These are phyloP conservation scores for Fusarium continuum DNA, from an alignment of 2,329 filamentous ascomycete genomes.

Conservation along the genomic window DNA sequence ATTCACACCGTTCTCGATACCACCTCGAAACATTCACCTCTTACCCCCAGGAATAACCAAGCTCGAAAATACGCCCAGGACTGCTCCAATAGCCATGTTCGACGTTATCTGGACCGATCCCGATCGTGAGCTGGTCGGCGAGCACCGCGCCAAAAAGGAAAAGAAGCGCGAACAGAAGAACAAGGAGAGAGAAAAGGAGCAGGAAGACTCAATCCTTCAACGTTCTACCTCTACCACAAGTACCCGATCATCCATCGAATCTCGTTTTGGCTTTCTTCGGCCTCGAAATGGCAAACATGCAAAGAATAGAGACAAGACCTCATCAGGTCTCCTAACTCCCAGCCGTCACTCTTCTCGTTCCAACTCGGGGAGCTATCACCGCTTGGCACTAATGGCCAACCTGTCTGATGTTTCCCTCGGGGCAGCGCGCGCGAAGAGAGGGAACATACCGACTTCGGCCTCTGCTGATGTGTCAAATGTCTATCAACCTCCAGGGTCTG, in stretches of 20 bases:
- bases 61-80: not conserved
- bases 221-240: slow-evolving; percentile 56
- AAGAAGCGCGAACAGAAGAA: slow-evolving; percentile 46
- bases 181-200: slow-evolving; percentile 30
- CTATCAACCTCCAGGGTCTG: slow-evolving; percentile 17
- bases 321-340: slow-evolving; percentile 41
- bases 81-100: slow-evolving; percentile 57
- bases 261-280: slow-evolving; percentile 57
- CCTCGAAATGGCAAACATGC: slow-evolving; percentile 46
- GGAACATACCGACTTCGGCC: not conserved
- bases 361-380: slow-evolving; percentile 37
- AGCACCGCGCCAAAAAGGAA: slow-evolving; percentile 61
- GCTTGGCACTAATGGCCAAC: slow-evolving; percentile 29
- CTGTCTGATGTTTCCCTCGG: slow-evolving; percentile 29
- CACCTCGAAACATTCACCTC: not conserved
- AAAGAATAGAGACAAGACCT: slow-evolving; percentile 27
- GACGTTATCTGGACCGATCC: slow-evolving; percentile 68
- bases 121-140: slow-evolving; percentile 61
- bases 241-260: slow-evolving; percentile 53
- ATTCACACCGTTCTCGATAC: not conserved
- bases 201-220: slow-evolving; percentile 37
- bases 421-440: not conserved
- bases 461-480: slow-evolving; percentile 10
- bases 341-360: slow-evolving; percentile 42
- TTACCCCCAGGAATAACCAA: not conserved